Evolutionary conservation across 1,139 yeast genomes (phyloP).

Genomic region (Geotrichum klebahnii): DNA sequence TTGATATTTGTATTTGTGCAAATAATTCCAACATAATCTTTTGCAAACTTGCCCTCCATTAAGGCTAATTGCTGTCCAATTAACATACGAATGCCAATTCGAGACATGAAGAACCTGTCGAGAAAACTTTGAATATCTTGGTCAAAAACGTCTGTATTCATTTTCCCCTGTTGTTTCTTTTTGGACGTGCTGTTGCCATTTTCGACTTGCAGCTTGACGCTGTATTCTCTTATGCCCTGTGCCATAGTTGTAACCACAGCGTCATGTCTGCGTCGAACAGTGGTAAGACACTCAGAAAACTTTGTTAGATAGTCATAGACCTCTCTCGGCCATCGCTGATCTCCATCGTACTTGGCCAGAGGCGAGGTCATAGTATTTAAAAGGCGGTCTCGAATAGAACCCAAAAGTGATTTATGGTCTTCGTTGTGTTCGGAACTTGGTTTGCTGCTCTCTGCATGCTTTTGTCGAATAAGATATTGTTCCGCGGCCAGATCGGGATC

Average conservation of each 20-base stretch:
- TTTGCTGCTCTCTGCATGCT: too few species aligned
- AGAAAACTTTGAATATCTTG: slow-evolving; percentile 67
- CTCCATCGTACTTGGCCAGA: slow-evolving; percentile 46
- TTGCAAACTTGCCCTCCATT: slow-evolving; percentile 53
- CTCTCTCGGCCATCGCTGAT: slow-evolving; percentile 63
- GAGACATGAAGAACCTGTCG: slow-evolving; percentile 76
- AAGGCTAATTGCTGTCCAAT: slow-evolving; percentile 84
- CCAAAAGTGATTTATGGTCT: slow-evolving; percentile 19
- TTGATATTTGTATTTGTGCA: slow-evolving; percentile 75
- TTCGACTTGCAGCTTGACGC: slow-evolving; percentile 25
- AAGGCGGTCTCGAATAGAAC: slow-evolving; percentile 21
- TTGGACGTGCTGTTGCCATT: neutral
- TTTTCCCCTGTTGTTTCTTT: slow-evolving; percentile 33
- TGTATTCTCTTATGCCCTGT: slow-evolving; percentile 82
- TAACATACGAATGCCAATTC: slow-evolving; percentile 82
- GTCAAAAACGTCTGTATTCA: slow-evolving; percentile 33
- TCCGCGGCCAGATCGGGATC: too few species aligned
- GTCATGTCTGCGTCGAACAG: slow-evolving; percentile 79
- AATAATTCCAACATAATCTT: slow-evolving; percentile 73
- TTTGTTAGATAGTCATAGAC: slow-evolving; percentile 65
- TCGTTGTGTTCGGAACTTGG: neutral
- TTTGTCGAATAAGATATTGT: slow-evolving; percentile 7
- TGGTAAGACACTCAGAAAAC: slow-evolving; percentile 62
- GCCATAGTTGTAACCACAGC: slow-evolving; percentile 93
- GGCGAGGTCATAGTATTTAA: slow-evolving; percentile 52